Conservation (phyloP, 176 grass and related monocot genomes). For the Eragrostis nindensis region DNA sequence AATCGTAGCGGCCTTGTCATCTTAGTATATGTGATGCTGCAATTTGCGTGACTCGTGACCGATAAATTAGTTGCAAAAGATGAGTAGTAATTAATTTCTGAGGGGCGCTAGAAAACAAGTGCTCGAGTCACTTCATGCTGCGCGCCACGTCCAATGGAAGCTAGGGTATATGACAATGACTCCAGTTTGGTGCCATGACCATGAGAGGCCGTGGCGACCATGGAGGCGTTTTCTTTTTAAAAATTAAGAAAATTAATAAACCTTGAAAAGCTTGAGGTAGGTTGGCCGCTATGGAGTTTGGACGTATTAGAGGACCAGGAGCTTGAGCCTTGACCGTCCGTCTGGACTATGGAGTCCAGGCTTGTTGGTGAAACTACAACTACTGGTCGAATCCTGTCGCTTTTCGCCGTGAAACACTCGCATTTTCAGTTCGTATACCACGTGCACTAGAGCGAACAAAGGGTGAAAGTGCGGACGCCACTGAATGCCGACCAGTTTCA, state of each 20-base stretch:
- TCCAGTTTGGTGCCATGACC: constrained; percentile 30
- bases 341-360: background rate
- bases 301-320: constrained; percentile 42
- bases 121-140: constrained; percentile 36
- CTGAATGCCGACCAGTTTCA: background rate
- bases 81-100: background rate
- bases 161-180: constrained; percentile 24
- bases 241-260: background rate
- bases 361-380: background rate
- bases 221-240: background rate
- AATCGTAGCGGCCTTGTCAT: background rate
- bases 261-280: background rate
- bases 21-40: background rate
- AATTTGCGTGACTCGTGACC: background rate
- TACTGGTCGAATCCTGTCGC: background rate
- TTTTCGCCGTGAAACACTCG: constrained; percentile 20
- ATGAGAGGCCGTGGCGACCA: constrained; percentile 27
- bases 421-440: background rate
- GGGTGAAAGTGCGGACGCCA: background rate
- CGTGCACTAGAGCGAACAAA: background rate
- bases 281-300: constrained; percentile 33
- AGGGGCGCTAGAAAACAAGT: constrained; percentile 15
- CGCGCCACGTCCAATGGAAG: constrained; percentile 26
- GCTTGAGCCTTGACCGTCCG: constrained; percentile 32
- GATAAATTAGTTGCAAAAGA: background rate